Evolutionary conservation across 257 asterid species (phyloP), one percentile per base, ranked within the genome.

Genomic region (Solanum lignicaule): DNA sequence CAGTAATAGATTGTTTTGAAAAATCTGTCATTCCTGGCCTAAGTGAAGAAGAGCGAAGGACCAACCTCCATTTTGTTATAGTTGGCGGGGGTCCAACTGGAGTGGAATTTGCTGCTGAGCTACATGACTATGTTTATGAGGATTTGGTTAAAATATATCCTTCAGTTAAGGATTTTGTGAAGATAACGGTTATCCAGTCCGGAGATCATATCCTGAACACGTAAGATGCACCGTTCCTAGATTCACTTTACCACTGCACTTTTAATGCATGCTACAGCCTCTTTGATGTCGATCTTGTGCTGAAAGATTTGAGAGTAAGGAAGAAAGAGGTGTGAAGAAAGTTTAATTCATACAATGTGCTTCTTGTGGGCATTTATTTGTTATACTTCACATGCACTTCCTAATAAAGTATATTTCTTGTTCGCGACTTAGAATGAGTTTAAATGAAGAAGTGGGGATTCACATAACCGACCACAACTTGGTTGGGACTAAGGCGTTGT

Each of bases 81-180:
- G 98, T 97, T 89, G 99, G 98, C 88, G 99, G 99, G 87, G 99
- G 98, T 84, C 98, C 99, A 55, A 92, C 98, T 6, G 99, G 99
- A 29, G 95, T 93, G 82, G 95, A 93, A 91, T 91, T 93, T 90
- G 96, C 99, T 27, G 98, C 98, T 15, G 98, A 94, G 89, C 98
- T 96, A 90, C 95, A 96, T 83, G 99, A 96, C 88, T 94, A 91
- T 88, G 93, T 97, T 84, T 91, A 86, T 76, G 96, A 93, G 88
- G 99, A 97, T 93, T 91, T 95, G 27, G 92, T 91, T 83, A 95
- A 89, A 88, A 87, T 95, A 91, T 97, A 97, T 87, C 99, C 98
- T 78, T 87, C 91, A 43, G 94, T 89, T 29, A 97, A 95, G 88
- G 94, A 94, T 87, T 93, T 92, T 13, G 98, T 94, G 73, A 93